Base-by-base conservation (phyloP, 441 rosid genomes). In the Oxalis stricta region DNA sequence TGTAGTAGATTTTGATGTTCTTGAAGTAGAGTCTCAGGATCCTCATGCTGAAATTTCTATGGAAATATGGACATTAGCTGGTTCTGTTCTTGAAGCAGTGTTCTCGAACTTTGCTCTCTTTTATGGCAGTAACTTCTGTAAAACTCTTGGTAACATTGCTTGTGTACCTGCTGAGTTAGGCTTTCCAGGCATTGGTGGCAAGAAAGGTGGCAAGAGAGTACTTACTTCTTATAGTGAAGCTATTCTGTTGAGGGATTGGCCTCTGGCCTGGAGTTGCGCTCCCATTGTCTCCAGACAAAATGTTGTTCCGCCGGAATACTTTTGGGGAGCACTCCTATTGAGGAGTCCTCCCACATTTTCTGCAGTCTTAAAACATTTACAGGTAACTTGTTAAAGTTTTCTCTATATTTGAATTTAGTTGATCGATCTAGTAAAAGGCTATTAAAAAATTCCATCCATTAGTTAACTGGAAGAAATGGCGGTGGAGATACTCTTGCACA, bases 401-500 rank as follows among this genome's bases (percentile, higher is more conserved):
- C 26, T 23, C 28, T 55, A 19, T 52, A 28, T 56, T 22, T 18
- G 21, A 38, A 48, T 31, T 36, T 44, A 33, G 10, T 56, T 32
- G 35, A 14, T 44, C 55, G 15, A 22, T n/a, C 18, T 38, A 44
- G 24, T 46, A 44, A 18, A 36, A 17, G 42, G 49, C n/a, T 20
- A 21, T 14, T 55, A 66, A 32, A 74, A 36, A 20, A 56, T 33
- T 50, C 37, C 53, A 33, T 57, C 43, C 45, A 59, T 7, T 67
- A 86, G 99, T 64, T 69, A 43, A 84, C 76, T 44, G 96, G 99
- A 46, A 70, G 71, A 69, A 81, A 82, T 71, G 81, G 94, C 24
- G 99, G 99, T 62, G 99, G 77, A 67, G 95, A 91, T 59, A 79
- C 96, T 48, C 94, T 83, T 66, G 81, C 94, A 72, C 96, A 84